Percentiles rank a stretch among this genome's conserved stretches.
Conservation (phyloP, 352 stramenopile genomes). For the Globisporangium echinulatum region DNA sequence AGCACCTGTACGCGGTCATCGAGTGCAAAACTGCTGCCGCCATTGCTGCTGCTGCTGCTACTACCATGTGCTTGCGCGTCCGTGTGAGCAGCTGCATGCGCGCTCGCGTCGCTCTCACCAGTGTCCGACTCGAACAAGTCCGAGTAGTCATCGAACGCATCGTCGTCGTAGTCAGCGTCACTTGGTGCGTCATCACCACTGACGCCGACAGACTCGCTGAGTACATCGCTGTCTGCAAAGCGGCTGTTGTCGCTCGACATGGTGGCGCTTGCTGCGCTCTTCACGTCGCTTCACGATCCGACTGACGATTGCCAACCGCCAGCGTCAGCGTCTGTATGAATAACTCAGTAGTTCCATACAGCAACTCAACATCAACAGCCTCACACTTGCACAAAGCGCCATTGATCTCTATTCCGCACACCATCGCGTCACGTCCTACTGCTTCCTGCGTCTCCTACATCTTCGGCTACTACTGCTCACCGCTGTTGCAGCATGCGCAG, state of each 20-base stretch:
- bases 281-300: background rate
- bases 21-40: background rate
- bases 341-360: too few species aligned
- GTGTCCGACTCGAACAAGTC: conserved; percentile 32
- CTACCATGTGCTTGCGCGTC: too few species aligned
- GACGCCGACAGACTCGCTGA: background rate
- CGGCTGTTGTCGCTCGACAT: conserved; percentile 6
- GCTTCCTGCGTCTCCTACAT: background rate
- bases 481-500: conserved; percentile 70
- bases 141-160: conserved; percentile 48
- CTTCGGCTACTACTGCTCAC: conserved; percentile 10
- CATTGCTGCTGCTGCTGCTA: background rate
- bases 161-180: conserved; percentile 22
- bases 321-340: background rate
- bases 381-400: too few species aligned
- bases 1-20: conserved; percentile 37
- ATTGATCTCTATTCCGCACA: background rate
- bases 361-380: too few species aligned
- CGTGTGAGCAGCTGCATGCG: background rate
- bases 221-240: conserved; percentile 2
- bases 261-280: background rate
- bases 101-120: background rate
- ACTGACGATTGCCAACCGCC: background rate
- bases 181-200: background rate
- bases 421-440: background rate